phyloP scores from a whole-genome alignment of 805 yeast genomes.

The Lipomyces anomalus region DNA sequence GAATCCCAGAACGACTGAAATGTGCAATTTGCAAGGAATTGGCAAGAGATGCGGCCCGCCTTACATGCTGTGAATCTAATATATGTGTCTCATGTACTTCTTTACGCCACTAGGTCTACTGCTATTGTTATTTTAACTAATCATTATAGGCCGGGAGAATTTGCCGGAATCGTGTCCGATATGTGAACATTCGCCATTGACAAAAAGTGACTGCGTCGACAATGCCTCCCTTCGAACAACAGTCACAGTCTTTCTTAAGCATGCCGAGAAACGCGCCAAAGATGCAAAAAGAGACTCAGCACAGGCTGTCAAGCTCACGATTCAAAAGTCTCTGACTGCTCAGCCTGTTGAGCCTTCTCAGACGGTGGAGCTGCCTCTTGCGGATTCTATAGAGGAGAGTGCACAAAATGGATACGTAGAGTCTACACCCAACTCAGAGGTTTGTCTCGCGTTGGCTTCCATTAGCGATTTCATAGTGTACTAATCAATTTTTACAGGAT shows the following conservation, averaged over 20 bases:
- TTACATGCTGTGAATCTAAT: constrained; percentile 18
- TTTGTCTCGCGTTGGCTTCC: too few species aligned
- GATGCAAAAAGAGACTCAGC: too few species aligned
- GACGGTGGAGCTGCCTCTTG: too few species aligned
- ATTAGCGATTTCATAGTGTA: too few species aligned
- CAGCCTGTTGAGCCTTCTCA: too few species aligned
- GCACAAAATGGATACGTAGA: too few species aligned
- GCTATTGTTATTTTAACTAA: background rate
- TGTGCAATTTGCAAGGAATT: constrained; percentile 16
- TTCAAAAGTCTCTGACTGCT: too few species aligned
- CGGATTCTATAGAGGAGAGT: too few species aligned
- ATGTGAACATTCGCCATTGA: constrained; percentile 12
- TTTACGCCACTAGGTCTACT: background rate
- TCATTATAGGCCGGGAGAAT: constrained; percentile 9
- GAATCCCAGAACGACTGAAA: constrained; percentile 20
- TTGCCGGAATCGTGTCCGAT: constrained; percentile 11
- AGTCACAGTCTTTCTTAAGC: constrained; percentile 18
- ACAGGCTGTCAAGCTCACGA: too few species aligned
- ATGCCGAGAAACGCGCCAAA: constrained; percentile 18
- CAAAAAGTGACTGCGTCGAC: constrained; percentile 5
- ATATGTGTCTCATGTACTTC: constrained; percentile 20
- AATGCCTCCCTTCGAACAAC: constrained; percentile 18
- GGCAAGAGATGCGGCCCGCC: constrained; percentile 16
- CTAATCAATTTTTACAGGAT: too few species aligned
- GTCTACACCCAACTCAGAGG: too few species aligned